These are phyloP conservation scores for Fusarium sp. DNA, from an alignment of 2,329 filamentous ascomycete genomes.

Conservation along the genomic window DNA sequence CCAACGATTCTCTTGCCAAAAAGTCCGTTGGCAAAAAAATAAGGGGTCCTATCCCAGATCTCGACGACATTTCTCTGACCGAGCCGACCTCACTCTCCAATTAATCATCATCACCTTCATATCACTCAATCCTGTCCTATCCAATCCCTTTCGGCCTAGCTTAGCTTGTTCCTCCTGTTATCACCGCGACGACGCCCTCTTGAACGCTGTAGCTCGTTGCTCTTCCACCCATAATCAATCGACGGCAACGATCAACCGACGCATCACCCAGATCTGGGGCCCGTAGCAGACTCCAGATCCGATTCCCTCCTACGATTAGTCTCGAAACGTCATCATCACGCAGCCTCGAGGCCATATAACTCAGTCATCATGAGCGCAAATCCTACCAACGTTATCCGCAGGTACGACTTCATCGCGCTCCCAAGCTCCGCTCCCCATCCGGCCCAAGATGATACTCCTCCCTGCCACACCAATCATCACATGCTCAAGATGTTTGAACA, in stretches of 20 bases:
- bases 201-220: conserved; percentile 20
- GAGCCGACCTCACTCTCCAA: conserved; percentile 9
- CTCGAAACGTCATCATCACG: conserved; percentile 14
- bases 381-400: conserved; percentile 69
- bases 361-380: conserved; percentile 54
- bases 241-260: conserved; percentile 24
- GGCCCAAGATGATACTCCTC: background rate
- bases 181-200: conserved; percentile 28
- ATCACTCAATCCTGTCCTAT: background rate
- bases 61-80: conserved; percentile 26
- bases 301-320: conserved; percentile 8
- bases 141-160: background rate
- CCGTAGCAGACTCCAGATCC: conserved; percentile 33
- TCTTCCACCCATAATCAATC: conserved; percentile 17
- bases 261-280: conserved; percentile 33
- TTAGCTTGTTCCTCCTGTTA: conserved; percentile 16
- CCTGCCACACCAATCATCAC: background rate
- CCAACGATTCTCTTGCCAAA: conserved; percentile 29
- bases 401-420: conserved; percentile 57
- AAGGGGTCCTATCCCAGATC: conserved; percentile 30
- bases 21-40: conserved; percentile 34
- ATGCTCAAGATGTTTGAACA: background rate
- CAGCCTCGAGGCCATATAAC: conserved; percentile 21
- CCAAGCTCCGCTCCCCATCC: background rate
- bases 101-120: background rate